A percentile compares a stretch with the other conserved stretches of the same genome.
These are phyloP conservation scores for Hippophae tibetana DNA, from an alignment of 306 rosid genomes.

Conservation along the genomic window DNA sequence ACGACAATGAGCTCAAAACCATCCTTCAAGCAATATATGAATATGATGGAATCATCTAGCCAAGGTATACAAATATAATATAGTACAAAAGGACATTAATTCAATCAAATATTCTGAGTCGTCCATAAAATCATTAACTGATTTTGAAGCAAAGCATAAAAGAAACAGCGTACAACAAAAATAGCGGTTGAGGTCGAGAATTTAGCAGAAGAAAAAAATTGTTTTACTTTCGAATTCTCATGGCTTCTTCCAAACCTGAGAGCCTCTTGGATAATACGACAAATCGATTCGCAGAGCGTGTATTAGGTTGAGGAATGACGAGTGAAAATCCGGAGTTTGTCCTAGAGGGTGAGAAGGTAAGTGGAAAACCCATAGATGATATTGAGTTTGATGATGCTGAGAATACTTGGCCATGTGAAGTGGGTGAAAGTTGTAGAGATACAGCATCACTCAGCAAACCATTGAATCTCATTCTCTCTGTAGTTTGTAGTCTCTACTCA, in stretches of 20 bases:
- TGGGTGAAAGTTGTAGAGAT: constrained; percentile 31
- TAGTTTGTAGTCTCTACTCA: neutral
- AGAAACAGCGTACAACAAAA: neutral
- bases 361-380: constrained; percentile 20
- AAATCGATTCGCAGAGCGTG: constrained; percentile 26
- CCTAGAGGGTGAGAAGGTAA: constrained; percentile 18
- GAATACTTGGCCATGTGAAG: constrained; percentile 25
- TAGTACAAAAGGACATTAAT: no score
- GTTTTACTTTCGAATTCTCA: constrained; percentile 57
- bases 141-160: neutral
- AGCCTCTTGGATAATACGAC: constrained; percentile 43
- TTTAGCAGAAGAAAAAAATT: neutral
- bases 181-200: neutral
- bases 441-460: constrained; percentile 18
- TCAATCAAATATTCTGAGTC: no score
- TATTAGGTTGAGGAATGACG: neutral
- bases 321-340: constrained; percentile 22
- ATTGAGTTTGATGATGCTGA: constrained; percentile 24
- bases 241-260: constrained; percentile 73
- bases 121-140: constrained; percentile 3
- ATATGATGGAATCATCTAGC: no score
- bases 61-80: no score
- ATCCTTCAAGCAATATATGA: no score
- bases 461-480: constrained; percentile 38
- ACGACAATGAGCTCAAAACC: no score